phyloP scores from a whole-genome alignment of 306 rosid genomes.

The Sphenostylis stenocarpa region DNA sequence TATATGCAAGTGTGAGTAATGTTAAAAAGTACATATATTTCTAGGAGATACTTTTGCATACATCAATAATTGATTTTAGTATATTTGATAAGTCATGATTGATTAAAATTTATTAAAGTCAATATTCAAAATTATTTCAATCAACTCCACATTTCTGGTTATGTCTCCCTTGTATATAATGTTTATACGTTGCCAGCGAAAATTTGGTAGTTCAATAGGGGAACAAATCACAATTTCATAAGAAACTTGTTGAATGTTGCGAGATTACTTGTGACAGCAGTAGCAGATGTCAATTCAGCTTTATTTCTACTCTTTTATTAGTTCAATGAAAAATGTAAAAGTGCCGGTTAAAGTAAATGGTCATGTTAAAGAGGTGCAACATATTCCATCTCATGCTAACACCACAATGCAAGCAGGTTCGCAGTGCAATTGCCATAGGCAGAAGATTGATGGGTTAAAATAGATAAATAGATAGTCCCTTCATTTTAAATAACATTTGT shows the following conservation, averaged over 20 bases:
- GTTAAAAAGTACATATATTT: not conserved
- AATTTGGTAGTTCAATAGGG: not conserved
- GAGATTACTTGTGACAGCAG: not conserved
- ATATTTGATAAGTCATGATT: not conserved
- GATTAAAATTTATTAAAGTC: not conserved
- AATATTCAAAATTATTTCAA: constrained; percentile 1
- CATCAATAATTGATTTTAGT: not conserved
- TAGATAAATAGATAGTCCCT: not conserved
- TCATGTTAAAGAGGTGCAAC: not conserved
- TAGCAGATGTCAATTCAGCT: not conserved
- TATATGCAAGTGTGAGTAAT: not conserved
- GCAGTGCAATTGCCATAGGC: not conserved
- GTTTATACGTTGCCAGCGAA: not conserved
- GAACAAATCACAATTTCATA: not conserved
- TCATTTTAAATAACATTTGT: not conserved
- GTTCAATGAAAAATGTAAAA: not conserved
- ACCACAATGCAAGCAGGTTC: not conserved
- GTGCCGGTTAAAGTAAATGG: not conserved
- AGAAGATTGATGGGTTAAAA: not conserved
- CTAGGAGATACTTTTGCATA: not conserved
- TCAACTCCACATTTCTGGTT: constrained; percentile 5
- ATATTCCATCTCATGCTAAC: not conserved
- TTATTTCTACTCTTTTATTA: not conserved
- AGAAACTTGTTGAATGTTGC: not conserved
- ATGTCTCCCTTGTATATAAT: not conserved